Percentiles rank a stretch among this genome's conserved stretches.
These are phyloP conservation scores for Pythium periplocum DNA, from an alignment of 352 stramenopile genomes.

Conservation along the genomic window DNA sequence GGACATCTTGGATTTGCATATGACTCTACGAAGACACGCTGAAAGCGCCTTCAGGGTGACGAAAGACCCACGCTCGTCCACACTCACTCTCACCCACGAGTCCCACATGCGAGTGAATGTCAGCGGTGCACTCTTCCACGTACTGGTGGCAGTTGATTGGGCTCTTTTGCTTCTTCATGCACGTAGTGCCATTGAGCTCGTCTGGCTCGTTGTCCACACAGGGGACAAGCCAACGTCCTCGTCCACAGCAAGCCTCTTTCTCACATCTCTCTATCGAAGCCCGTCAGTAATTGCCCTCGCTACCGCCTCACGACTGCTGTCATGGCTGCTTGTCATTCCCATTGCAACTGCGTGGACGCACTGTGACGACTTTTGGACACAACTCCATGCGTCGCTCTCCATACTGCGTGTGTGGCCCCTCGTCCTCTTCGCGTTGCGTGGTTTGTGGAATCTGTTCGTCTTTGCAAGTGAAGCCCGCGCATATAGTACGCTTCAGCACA, in stretches of 20 bases:
- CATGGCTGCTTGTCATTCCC: conserved; percentile 52
- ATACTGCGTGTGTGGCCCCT: conserved; percentile 16
- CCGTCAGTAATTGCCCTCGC: conserved; percentile 24
- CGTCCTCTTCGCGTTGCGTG: conserved; percentile 14
- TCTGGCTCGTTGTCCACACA: conserved; percentile 4
- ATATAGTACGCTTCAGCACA: conserved; percentile 9
- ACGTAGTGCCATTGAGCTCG: conserved; percentile 15
- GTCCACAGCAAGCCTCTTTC: conserved; percentile 7
- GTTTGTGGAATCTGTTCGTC: conserved; percentile 15
- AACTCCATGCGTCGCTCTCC: conserved; percentile 37
- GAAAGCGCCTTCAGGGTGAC: conserved; percentile 19
- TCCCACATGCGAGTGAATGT: conserved; percentile 22
- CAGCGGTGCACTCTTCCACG: conserved; percentile 12
- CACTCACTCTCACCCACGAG: conserved; percentile 2
- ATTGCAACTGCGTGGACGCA: conserved; percentile 43
- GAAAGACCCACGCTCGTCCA: not conserved
- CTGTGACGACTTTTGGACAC: conserved; percentile 19
- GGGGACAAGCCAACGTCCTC: not conserved
- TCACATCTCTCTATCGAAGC: conserved; percentile 41
- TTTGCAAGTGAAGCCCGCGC: conserved; percentile 8
- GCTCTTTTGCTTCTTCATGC: conserved; percentile 14
- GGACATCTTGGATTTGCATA: conserved; percentile 31
- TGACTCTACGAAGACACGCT: conserved; percentile 40
- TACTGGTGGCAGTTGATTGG: conserved; percentile 15
- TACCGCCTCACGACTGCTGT: conserved; percentile 26